Base-by-base conservation (phyloP, 805 yeast species). In the Huiozyma sinensis region DNA sequence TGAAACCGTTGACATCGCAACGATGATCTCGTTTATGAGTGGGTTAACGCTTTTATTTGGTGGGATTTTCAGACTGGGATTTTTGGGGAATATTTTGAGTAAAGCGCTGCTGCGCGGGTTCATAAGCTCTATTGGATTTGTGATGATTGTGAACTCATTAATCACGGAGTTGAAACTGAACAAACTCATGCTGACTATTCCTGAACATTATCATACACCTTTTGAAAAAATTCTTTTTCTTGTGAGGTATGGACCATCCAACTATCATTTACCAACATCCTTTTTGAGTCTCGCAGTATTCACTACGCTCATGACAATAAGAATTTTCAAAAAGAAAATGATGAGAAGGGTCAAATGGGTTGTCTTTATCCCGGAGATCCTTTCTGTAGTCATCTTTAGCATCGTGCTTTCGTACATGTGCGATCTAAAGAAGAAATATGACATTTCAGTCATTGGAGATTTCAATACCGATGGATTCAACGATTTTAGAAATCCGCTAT, bases 41-140 rank as follows among this genome's bases (percentile, higher is more conserved):
- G 97, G 97, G 2, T 75, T 79, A 3, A 69, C 79, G 12, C 67
- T 87, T 11, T 63, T 89, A 6, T 76, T 79, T 1, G 77, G 83
- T 48, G 96, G 96, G 0, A 59, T 89, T 11, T 70, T 83, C n/a
- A 70, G 96, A 34, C 78, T 85, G 52, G 97, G 97, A 0, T 89
- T 81, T 57, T 66, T 88, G 39, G 95, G 86, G 53, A 82, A 80
- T 47, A 83, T 88, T 2, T 67, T 88, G 40, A 81, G 92, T 35
- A 75, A 85, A 27, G 79, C 95, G 0, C 65, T 88, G 31, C 63
- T 88, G 9, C 72, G 87, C 48, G 96, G 96, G 0, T 88, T 88
- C 55, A 76, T 88, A 36, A 79, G 87, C 9, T 92, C 92, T 4
- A 86, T 88, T 47, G 96, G 95, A 11, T 50, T 83, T 17, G 80